Evolutionary conservation across 176 grass and related monocot species (phyloP).

Genomic region (Cenchrus purpureus): DNA sequence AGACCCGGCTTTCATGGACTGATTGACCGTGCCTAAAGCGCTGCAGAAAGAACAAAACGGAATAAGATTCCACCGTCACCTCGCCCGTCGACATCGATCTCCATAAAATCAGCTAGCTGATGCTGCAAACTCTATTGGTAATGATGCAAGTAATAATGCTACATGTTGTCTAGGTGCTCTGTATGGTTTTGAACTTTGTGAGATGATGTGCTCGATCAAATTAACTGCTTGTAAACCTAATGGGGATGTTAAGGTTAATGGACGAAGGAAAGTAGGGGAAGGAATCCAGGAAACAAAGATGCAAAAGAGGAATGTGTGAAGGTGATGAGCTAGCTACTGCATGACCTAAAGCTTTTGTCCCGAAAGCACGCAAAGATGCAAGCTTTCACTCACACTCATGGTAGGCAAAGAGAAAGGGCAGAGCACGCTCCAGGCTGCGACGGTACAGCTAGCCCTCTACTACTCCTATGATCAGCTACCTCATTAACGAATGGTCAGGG

Average conservation of each 20-base stretch:
- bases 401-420: slow-evolving; percentile 37
- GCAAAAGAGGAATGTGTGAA: slow-evolving; percentile 43
- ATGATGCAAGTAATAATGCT: too few relatives aligned
- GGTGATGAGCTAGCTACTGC: slow-evolving; percentile 31
- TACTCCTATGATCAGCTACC: neutral
- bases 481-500: slow-evolving; percentile 40
- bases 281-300: neutral
- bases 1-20: slow-evolving; percentile 49
- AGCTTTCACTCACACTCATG: slow-evolving; percentile 44
- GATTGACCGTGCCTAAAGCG: slow-evolving; percentile 54
- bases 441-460: neutral
- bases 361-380: slow-evolving; percentile 57
- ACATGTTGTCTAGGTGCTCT: too few relatives aligned
- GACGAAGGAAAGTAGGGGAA: neutral
- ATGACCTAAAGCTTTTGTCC: slow-evolving; percentile 39
- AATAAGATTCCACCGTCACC: slow-evolving; percentile 61
- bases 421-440: neutral
- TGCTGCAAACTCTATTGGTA: neutral
- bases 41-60: slow-evolving; percentile 54
- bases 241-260: neutral
- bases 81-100: slow-evolving; percentile 24
- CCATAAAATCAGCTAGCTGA: slow-evolving; percentile 24
- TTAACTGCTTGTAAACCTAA: neutral
- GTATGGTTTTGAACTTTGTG: neutral
- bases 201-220: neutral